Evolutionary conservation across 2,329 filamentous ascomycete genomes (phyloP), one percentile per base, ranked within the genome.

Genomic region (Drechslera avenae): DNA sequence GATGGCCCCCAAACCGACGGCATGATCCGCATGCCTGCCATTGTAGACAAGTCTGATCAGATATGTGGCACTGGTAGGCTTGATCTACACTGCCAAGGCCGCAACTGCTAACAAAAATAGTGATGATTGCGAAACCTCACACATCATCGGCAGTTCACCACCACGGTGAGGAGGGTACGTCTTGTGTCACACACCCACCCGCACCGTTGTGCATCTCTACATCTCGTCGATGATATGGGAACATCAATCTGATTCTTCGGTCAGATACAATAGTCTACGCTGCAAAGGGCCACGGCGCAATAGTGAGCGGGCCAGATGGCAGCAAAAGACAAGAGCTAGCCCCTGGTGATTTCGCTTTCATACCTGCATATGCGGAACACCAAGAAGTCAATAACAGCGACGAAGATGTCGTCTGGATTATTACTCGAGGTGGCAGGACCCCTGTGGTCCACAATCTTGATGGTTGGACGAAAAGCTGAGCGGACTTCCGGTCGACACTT

Each of bases 341-440:
- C 1, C 78, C 83, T 0, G 87, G 88, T 0, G 87, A 90, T 67
- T 90, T 88, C 69, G 86, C 86, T 3, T 79, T 89, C 46, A 81
- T 90, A 10, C 87, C 87, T 0, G 82, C 86, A 0, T 89, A 81
- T 78, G 83, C 84, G 0, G 86, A 90, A 67, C 86, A 90, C 71
- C 86, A 89, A 67, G 81, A 86, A 46, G 76, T 86, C 16, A 90
- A 90, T 61, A 82, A 88, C 31, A 80, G 81, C 1, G 83, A 85
- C 35, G 79, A 82, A 26, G 83, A 87, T 39, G 74, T 87, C 2
- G 80, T 84, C 31, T 88, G 86, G 84, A 80, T 88, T 9, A 80
- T 90, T 36, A 83, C 85, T 4, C 79, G 86, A 17, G 84, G 81
- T 57, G 87, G 86, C 0, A 68, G 80, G 2, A 76, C 78, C 47